Percentiles rank a stretch among this genome's conserved stretches.
Conservation (phyloP, 495 filamentous ascomycete genomes). For the Penicillium herquei region DNA sequence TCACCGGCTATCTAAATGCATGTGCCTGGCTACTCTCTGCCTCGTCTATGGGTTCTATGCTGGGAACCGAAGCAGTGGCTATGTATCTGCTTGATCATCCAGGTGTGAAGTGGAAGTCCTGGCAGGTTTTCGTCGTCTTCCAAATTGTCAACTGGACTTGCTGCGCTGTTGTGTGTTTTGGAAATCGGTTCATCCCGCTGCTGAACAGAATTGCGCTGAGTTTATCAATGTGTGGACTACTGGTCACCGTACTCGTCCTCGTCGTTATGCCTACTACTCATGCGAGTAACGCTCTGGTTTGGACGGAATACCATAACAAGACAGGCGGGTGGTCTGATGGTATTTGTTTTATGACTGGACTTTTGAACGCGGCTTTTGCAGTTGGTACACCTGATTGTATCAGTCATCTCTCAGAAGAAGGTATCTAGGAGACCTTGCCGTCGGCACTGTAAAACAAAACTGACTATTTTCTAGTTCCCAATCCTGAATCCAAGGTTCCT, state of each 20-base stretch:
- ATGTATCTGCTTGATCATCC: constrained; percentile 68
- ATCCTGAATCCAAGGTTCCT: constrained; percentile 25
- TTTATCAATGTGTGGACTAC: constrained; percentile 59
- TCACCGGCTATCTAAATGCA: constrained; percentile 72
- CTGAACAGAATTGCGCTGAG: constrained; percentile 62
- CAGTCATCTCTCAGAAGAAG: constrained; percentile 73
- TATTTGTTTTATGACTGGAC: constrained; percentile 68
- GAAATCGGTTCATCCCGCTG: constrained; percentile 61
- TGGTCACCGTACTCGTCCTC: constrained; percentile 67
- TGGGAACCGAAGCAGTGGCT: constrained; percentile 61
- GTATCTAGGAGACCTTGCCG: not conserved
- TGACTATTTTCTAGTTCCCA: constrained; percentile 15
- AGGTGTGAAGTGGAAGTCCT: constrained; percentile 54
- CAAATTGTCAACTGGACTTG: constrained; percentile 63
- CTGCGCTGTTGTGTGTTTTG: constrained; percentile 61
- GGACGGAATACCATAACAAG: constrained; percentile 58
- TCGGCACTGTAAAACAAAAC: not conserved
- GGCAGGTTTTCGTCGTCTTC: constrained; percentile 75
- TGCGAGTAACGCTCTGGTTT: constrained; percentile 58
- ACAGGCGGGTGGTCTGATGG: constrained; percentile 65
- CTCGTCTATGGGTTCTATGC: constrained; percentile 63
- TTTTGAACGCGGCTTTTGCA: constrained; percentile 75
- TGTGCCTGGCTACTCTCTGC: constrained; percentile 70
- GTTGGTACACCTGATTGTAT: constrained; percentile 71
- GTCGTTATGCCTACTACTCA: constrained; percentile 66